Percentiles rank a stretch among this genome's conserved stretches.
These are phyloP conservation scores for Pichia sp. DNA, from an alignment of 1,139 yeast genomes.

Conservation along the genomic window DNA sequence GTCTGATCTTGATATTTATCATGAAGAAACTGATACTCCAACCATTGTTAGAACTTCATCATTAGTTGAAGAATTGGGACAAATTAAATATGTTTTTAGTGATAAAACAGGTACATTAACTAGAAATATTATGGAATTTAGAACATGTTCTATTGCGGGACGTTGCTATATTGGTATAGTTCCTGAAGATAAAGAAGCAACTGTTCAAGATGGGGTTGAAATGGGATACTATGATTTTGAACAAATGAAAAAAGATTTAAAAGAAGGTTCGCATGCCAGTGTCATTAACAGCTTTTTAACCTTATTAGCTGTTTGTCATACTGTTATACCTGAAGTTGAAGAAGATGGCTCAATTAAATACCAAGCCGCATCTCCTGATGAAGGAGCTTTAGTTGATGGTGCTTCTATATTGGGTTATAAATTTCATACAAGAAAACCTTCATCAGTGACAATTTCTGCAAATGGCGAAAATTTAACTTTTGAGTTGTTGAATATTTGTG, in stretches of 20 bases:
- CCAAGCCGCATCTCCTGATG: constrained; percentile 99
- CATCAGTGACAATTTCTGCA: constrained; percentile 62
- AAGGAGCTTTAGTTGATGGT: constrained; percentile 96
- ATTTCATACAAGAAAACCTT: constrained; percentile 81
- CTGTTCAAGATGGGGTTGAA: constrained; percentile 70
- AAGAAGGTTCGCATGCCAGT: constrained; percentile 30
- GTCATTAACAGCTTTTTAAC: constrained; percentile 79
- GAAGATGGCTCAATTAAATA: constrained; percentile 69
- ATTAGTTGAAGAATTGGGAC: constrained; percentile 93
- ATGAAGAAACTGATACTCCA: constrained; percentile 83
- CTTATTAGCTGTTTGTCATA: constrained; percentile 86
- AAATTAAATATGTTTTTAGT: constrained; percentile 88
- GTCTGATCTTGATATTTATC: constrained; percentile 89
- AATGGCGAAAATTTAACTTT: constrained; percentile 48
- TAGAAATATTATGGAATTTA: constrained; percentile 92
- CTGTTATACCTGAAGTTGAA: constrained; percentile 87
- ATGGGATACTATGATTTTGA: constrained; percentile 73
- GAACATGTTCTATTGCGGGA: constrained; percentile 91
- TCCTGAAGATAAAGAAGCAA: constrained; percentile 83
- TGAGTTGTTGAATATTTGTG: constrained; percentile 85
- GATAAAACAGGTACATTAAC: constrained; percentile 97
- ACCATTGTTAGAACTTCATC: constrained; percentile 93
- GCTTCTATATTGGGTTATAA: constrained; percentile 85
- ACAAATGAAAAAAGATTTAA: constrained; percentile 45
- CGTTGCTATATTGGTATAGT: constrained; percentile 79